Conservation (phyloP, 305 asterid species). For the Solanum hybrid region DNA sequence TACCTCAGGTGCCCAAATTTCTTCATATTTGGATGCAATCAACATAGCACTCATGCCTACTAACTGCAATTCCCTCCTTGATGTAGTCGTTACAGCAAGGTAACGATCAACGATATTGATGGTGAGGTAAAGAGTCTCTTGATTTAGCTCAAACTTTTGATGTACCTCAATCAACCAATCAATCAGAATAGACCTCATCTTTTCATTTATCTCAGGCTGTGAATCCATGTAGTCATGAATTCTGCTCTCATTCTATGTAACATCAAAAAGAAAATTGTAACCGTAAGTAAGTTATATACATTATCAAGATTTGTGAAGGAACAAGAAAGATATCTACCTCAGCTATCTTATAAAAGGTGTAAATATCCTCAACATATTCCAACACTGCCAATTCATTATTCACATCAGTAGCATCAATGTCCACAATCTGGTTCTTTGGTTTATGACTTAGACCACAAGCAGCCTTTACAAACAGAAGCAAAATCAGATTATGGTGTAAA, state of each 20-base stretch:
- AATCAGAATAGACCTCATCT: constrained; percentile 72
- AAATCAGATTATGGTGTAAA: neutral
- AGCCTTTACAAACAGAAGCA: constrained; percentile 32
- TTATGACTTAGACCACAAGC: constrained; percentile 52
- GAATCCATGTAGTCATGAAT: constrained; percentile 58
- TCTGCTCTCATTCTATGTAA: constrained; percentile 56
- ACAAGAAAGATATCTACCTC: constrained; percentile 33
- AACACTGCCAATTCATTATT: constrained; percentile 69
- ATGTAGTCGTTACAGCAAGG: constrained; percentile 33
- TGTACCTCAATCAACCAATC: constrained; percentile 90
- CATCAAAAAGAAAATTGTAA: neutral
- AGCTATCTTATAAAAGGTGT: constrained; percentile 62
- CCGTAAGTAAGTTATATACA: neutral
- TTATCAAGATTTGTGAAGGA: neutral
- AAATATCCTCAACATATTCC: constrained; percentile 82
- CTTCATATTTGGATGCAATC: constrained; percentile 85
- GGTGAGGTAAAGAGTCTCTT: constrained; percentile 78
- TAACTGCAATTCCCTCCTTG: constrained; percentile 68
- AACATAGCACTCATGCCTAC: constrained; percentile 80
- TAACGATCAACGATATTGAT: constrained; percentile 68
- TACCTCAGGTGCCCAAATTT: constrained; percentile 99
- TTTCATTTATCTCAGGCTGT: constrained; percentile 66
- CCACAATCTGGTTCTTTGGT: constrained; percentile 35
- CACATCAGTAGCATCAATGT: constrained; percentile 73
- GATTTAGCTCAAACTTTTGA: constrained; percentile 67